These are phyloP conservation scores for Capniomyces stellatus DNA, from an alignment of 371 early-diverging fungal species.

Conservation along the genomic window DNA sequence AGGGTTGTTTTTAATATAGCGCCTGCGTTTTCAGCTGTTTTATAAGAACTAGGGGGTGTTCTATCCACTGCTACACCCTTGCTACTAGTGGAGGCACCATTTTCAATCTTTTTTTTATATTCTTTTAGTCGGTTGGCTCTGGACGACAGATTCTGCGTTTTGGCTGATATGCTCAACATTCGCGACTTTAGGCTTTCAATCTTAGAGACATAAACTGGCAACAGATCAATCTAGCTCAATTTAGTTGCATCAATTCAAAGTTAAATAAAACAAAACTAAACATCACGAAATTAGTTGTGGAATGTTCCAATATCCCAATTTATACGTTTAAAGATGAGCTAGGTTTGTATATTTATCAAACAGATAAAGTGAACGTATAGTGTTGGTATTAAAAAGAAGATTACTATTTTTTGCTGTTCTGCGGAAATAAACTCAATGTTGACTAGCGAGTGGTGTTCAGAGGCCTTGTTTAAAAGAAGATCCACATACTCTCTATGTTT, in stretches of 20 bases:
- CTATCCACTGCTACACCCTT: too few relatives aligned
- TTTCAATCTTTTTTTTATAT: background rate
- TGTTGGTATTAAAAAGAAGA: background rate
- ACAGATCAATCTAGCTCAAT: background rate
- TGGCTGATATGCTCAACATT: background rate
- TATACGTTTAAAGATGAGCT: background rate
- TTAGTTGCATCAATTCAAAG: too few relatives aligned
- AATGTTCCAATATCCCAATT: too few relatives aligned
- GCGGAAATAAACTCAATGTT: background rate
- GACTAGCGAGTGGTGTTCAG: background rate
- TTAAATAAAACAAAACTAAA: too few relatives aligned
- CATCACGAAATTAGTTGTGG: too few relatives aligned
- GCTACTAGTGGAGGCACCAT: too few relatives aligned
- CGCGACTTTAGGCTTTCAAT: background rate
- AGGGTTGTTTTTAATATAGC: too few relatives aligned
- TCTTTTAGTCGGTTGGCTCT: background rate
- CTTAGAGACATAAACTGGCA: background rate
- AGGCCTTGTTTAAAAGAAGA: background rate
- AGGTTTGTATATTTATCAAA: background rate
- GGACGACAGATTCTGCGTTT: background rate
- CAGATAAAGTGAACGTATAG: background rate
- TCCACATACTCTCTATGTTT: too few relatives aligned
- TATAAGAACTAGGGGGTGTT: too few relatives aligned
- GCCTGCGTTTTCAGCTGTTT: too few relatives aligned
- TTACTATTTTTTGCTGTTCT: background rate